A percentile compares a stretch with the other conserved stretches of the same genome.
phyloP scores from a whole-genome alignment of 2,329 filamentous ascomycete genomes.

The Aspergillus persii region DNA sequence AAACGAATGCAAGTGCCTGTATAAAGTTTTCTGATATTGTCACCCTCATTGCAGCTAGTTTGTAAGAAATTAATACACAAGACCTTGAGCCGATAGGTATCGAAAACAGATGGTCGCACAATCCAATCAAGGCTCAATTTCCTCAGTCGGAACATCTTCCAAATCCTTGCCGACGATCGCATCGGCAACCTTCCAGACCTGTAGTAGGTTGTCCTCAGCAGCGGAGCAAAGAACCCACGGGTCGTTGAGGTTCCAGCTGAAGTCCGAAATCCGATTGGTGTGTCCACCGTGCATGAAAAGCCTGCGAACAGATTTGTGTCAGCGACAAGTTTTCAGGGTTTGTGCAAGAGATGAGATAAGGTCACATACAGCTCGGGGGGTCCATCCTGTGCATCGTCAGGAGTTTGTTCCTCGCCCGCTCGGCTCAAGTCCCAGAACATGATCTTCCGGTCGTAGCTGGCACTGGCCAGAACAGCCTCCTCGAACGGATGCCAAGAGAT shows the following conservation, averaged over 20 bases:
- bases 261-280: constrained; percentile 94
- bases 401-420: constrained; percentile 89
- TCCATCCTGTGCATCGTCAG: constrained; percentile 92
- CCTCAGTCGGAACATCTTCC: constrained; percentile 71
- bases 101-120: not conserved
- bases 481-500: constrained; percentile 94
- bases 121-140: constrained; percentile 59
- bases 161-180: constrained; percentile 77
- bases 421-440: constrained; percentile 95
- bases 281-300: constrained; percentile 99
- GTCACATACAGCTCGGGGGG: constrained; percentile 81
- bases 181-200: constrained; percentile 87
- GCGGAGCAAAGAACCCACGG: constrained; percentile 96
- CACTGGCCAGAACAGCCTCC: constrained; percentile 81
- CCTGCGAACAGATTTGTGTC: constrained; percentile 42
- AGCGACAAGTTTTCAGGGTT: not conserved
- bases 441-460: constrained; percentile 87
- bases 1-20: not conserved
- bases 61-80: constrained; percentile 6
- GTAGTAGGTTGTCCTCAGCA: constrained; percentile 93
- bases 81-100: not conserved
- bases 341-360: not conserved
- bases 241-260: constrained; percentile 96
- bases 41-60: not conserved
- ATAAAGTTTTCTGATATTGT: constrained; percentile 1